Percentiles rank a stretch among this genome's conserved stretches.
These are phyloP conservation scores for Candida tibetensis DNA, from an alignment of 805 yeast genomes.

Conservation along the genomic window DNA sequence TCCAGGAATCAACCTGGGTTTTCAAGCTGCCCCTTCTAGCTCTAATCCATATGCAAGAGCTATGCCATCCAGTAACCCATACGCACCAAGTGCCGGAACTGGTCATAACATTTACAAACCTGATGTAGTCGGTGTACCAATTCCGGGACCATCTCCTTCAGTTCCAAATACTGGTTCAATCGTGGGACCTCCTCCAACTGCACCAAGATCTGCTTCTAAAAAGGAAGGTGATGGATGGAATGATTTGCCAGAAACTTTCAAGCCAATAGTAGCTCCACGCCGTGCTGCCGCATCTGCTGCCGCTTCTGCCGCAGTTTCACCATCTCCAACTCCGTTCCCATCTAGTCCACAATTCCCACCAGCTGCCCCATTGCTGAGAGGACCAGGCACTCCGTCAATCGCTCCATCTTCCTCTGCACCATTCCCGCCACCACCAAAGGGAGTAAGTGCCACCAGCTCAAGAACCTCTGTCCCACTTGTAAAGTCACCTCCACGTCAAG, in stretches of 20 bases:
- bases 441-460: conserved; percentile 24
- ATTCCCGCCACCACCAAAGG: conserved; percentile 29
- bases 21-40: conserved; percentile 4
- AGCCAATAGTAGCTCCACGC: conserved; percentile 37
- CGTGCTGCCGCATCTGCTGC: conserved; percentile 48
- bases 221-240: conserved; percentile 69
- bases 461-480: conserved; percentile 14
- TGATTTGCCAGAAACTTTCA: conserved; percentile 58
- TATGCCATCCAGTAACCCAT: conserved; percentile 18
- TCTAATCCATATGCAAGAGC: conserved; percentile 35
- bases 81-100: conserved; percentile 19
- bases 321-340: conserved; percentile 12
- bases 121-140: conserved; percentile 17
- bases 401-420: conserved; percentile 14
- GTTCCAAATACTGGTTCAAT: conserved; percentile 8
- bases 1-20: conserved; percentile 1
- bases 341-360: conserved; percentile 8
- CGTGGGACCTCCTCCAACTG: conserved; percentile 24
- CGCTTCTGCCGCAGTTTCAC: conserved; percentile 37
- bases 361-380: conserved; percentile 14
- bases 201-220: conserved; percentile 28
- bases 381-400: conserved; percentile 7
- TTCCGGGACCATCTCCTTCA: conserved; percentile 4
- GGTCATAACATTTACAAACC: conserved; percentile 20
- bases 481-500: conserved; percentile 17